Base-by-base conservation (phyloP, 2,329 filamentous ascomycete species). In the Apiospora phragmitis region DNA sequence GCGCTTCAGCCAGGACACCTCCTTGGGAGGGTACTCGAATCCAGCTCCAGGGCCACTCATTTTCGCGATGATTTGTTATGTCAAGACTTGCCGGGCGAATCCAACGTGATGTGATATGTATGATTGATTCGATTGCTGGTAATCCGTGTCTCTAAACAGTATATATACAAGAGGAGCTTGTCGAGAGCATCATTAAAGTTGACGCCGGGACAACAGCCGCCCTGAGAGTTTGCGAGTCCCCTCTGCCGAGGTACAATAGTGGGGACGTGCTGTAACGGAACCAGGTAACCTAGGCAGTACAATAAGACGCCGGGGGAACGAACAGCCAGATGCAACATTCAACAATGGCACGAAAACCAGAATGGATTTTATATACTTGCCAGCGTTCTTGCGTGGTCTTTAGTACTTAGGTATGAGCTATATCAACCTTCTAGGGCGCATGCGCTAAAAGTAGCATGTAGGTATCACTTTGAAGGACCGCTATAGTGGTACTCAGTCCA, bases 1-100 rank as follows among this genome's bases (percentile, higher is more conserved):
- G 75, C 95, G 90, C 88, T 95, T 94, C 77, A 93, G 83, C 95
- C 94, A 98, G 76, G 91, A 89, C 14, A 97, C 94, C 79, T 92
- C 88, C 78, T 89, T 85, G 66, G 88, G 82, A 71, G 94, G 93
- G 81, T 93, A 97, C 82, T 96, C 89, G 83, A 95, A 94, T 77
- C 94, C 94, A 79, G 85, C 89, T 75, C 89, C 89, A 71, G 87
- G 87, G 67, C 82, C 83, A 76, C 84, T 81, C 83, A 85, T 85
- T 66, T 73, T 77, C 35, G 43, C 35, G 42, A 32, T 11, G 38
- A 3, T 14, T 11, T 47, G 47, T n/a, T 68, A 16, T 9, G 4
- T 66, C 21, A 24, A 43, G 4, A 21, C 14, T 45, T 18, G 65
- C 6, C 0, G 24, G 12, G 45, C 21, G 38, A 67, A 45, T 14